Conservation (phyloP, 2,329 filamentous ascomycete species). For the Phoma sp. region DNA sequence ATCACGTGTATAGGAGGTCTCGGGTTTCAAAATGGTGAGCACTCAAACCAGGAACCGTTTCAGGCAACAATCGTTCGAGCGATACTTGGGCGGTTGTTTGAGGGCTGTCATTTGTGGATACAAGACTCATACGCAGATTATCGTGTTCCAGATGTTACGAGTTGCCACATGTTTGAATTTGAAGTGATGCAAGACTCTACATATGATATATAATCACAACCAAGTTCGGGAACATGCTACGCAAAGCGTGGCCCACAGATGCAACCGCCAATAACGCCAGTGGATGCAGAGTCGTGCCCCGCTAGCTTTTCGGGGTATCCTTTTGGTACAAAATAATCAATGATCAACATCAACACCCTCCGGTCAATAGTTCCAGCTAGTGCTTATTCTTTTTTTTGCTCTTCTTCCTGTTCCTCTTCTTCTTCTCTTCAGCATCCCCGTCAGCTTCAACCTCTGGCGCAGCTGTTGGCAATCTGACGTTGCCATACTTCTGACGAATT, state of each 20-base stretch:
- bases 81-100: slow-evolving; percentile 23
- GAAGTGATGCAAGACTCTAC: neutral
- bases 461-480: slow-evolving; percentile 32
- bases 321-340: neutral
- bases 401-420: slow-evolving; percentile 47
- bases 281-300: neutral
- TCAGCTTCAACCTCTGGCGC: slow-evolving; percentile 29
- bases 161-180: neutral
- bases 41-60: slow-evolving; percentile 37
- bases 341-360: neutral
- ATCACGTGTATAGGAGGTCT: slow-evolving; percentile 32
- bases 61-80: slow-evolving; percentile 29
- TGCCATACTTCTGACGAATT: slow-evolving; percentile 67
- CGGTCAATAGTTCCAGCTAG: neutral
- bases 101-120: slow-evolving; percentile 7
- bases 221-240: neutral
- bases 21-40: slow-evolving; percentile 32
- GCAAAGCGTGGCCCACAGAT: neutral
- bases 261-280: slow-evolving; percentile 9
- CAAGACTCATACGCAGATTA: neutral
- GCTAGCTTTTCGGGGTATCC: slow-evolving; percentile 14
- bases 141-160: neutral
- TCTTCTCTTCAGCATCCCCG: slow-evolving; percentile 36
- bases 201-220: neutral
- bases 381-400: slow-evolving; percentile 46